These are phyloP conservation scores for Vachellia collinsii DNA, from an alignment of 306 rosid species.

Conservation along the genomic window DNA sequence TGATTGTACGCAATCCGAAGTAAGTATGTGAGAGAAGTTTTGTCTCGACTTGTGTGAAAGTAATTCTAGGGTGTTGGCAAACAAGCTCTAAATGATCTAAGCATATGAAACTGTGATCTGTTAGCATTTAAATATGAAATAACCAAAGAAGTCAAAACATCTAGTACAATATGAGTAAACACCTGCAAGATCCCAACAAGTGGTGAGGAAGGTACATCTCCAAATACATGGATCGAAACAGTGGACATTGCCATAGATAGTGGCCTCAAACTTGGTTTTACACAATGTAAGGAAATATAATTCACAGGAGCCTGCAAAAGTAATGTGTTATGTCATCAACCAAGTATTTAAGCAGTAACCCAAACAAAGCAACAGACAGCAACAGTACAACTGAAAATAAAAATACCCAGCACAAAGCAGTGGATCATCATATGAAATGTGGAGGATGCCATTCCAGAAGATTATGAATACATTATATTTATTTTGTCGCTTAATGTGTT, in stretches of 20 bases:
- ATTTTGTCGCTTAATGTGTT: neutral
- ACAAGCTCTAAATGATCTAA: slow-evolving; percentile 1
- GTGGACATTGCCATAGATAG: slow-evolving; percentile 90
- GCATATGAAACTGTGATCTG: slow-evolving; percentile 1
- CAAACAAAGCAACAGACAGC: slow-evolving; percentile 13
- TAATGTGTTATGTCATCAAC: slow-evolving; percentile 34
- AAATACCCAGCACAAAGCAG: neutral
- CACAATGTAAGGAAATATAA: slow-evolving; percentile 80
- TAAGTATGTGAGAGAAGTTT: too few relatives aligned
- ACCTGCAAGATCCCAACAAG: slow-evolving; percentile 97
- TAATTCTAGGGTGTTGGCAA: too few relatives aligned
- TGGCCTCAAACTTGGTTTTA: slow-evolving; percentile 85
- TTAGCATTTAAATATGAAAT: slow-evolving; percentile 19
- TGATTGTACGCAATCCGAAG: too few relatives aligned
- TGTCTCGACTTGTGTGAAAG: too few relatives aligned
- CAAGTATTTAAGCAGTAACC: slow-evolving; percentile 19
- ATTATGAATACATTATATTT: neutral
- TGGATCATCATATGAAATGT: neutral
- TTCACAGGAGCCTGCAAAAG: slow-evolving; percentile 93
- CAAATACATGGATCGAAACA: slow-evolving; percentile 84
- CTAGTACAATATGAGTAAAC: slow-evolving; percentile 38
- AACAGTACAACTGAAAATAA: slow-evolving; percentile 7
- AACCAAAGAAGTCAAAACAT: slow-evolving; percentile 18
- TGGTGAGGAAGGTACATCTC: slow-evolving; percentile 96
- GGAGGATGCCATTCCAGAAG: neutral